A percentile compares a stretch with the other conserved stretches of the same genome.
These are phyloP conservation scores for Cubamyces sp. DNA, from an alignment of 768 basidiomycete species.

Conservation along the genomic window DNA sequence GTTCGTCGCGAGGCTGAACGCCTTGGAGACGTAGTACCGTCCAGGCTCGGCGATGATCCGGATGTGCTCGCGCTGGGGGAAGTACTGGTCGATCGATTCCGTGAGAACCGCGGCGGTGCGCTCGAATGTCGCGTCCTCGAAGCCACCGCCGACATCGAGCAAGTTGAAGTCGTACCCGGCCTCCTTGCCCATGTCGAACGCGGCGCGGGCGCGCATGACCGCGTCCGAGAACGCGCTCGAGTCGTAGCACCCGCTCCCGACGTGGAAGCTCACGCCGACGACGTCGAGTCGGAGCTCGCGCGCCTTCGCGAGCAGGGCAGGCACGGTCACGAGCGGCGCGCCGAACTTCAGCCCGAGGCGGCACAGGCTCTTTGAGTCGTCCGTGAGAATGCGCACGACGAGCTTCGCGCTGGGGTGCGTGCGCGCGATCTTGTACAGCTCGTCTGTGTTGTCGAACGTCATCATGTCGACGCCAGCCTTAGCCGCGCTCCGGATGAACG, in stretches of 20 bases:
- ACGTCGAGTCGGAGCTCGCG: slow-evolving; percentile 81
- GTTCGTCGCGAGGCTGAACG: slow-evolving; percentile 90
- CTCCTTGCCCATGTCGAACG: slow-evolving; percentile 85
- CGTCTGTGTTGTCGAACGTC: slow-evolving; percentile 99
- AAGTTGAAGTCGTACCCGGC: slow-evolving; percentile 82
- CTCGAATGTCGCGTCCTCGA: slow-evolving; percentile 88
- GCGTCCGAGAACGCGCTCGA: slow-evolving; percentile 90
- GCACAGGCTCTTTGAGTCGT: slow-evolving; percentile 94
- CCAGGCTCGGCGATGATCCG: slow-evolving; percentile 96
- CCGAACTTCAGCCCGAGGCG: slow-evolving; percentile 96
- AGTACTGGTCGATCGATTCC: slow-evolving; percentile 73
- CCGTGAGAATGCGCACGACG: slow-evolving; percentile 94
- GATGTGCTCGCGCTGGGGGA: slow-evolving; percentile 72
- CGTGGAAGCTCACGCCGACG: slow-evolving; percentile 96
- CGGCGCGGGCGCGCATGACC: slow-evolving; percentile 75
- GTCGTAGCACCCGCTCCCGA: slow-evolving; percentile 96
- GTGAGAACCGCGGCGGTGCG: slow-evolving; percentile 72
- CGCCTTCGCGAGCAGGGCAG: slow-evolving; percentile 78
- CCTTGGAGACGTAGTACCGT: slow-evolving; percentile 88
- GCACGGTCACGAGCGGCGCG: slow-evolving; percentile 82
- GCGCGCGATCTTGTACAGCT: slow-evolving; percentile 89
- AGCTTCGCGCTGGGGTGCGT: slow-evolving; percentile 82
- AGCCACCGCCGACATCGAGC: slow-evolving; percentile 96
- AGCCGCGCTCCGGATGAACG: slow-evolving; percentile 87
- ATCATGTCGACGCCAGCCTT: slow-evolving; percentile 83